Percentiles rank a stretch among this genome's conserved stretches.
Conservation (phyloP, 768 basidiomycete species). For the Daedaleopsis sinensis region DNA sequence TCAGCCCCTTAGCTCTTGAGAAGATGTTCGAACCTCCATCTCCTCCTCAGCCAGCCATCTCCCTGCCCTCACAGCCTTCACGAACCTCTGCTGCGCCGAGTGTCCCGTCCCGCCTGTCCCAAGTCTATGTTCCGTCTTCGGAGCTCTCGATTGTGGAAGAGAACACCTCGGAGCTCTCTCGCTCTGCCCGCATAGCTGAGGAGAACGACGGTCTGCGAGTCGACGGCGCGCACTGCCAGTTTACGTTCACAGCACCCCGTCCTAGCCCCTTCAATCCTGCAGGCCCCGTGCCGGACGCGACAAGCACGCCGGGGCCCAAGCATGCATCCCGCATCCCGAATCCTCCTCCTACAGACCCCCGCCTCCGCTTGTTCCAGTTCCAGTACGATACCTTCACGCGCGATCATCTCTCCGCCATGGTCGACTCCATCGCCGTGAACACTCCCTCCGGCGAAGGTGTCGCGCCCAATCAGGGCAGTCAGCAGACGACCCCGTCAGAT, state of each 20-base stretch:
- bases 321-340: slow-evolving; percentile 32
- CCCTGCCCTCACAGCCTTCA: slow-evolving; percentile 5
- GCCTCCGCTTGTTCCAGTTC: slow-evolving; percentile 86
- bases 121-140: slow-evolving; percentile 34
- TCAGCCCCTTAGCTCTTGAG: slow-evolving; percentile 86
- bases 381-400: slow-evolving; percentile 97
- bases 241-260: slow-evolving; percentile 75
- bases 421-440: slow-evolving; percentile 90
- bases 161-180: not conserved
- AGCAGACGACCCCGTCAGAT: slow-evolving; percentile 48
- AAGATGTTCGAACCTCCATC: slow-evolving; percentile 95
- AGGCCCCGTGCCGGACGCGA: slow-evolving; percentile 49
- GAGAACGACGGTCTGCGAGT: not conserved
- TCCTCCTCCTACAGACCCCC: slow-evolving; percentile 62
- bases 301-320: slow-evolving; percentile 58
- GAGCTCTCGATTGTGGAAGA: slow-evolving; percentile 4
- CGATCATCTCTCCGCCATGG: slow-evolving; percentile 90
- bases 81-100: slow-evolving; percentile 22
- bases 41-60: slow-evolving; percentile 47
- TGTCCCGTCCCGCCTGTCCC: slow-evolving; percentile 41
- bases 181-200: not conserved
- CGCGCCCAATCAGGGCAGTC: slow-evolving; percentile 42
- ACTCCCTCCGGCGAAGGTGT: slow-evolving; percentile 58
- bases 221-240: slow-evolving; percentile 52
- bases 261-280: slow-evolving; percentile 35